Conservation (phyloP, 495 filamentous ascomycete species). For the Thermochaetoides thermophila region DNA sequence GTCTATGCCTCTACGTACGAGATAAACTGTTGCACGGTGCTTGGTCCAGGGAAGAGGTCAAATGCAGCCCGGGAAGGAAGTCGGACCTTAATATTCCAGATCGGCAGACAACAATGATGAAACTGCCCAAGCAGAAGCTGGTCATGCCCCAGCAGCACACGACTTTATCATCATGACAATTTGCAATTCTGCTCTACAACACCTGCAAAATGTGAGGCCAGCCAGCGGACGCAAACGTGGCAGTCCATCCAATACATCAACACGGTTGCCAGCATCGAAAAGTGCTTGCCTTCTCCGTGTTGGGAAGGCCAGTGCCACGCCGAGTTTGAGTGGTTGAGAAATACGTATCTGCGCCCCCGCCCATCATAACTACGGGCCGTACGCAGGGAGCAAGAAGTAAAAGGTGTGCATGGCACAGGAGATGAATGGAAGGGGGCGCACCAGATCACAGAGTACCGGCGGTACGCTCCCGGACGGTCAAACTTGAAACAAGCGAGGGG, state of each 20-base stretch:
- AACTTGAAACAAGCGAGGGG: constrained; percentile 30
- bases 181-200: not conserved
- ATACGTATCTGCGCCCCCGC: constrained; percentile 12
- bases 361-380: constrained; percentile 12
- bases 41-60: constrained; percentile 6
- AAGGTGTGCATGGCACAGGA: constrained; percentile 17
- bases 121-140: too few relatives aligned
- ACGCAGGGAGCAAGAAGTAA: constrained; percentile 1
- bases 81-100: not conserved
- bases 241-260: too few relatives aligned
- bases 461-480: constrained; percentile 11
- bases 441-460: constrained; percentile 11
- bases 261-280: too few relatives aligned
- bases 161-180: constrained; percentile 4
- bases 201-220: too few relatives aligned
- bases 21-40: constrained; percentile 13
- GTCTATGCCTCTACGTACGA: constrained; percentile 9
- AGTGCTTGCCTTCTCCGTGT: too few relatives aligned
- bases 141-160: constrained; percentile 2
- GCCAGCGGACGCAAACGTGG: too few relatives aligned
- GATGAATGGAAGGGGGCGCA: constrained; percentile 16
- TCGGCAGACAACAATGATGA: too few relatives aligned
- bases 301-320: too few relatives aligned
- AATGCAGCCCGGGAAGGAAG: constrained; percentile 15
- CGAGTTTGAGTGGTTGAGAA: constrained; percentile 9